Evolutionary conservation across 2,329 filamentous ascomycete genomes (phyloP).

Genomic region (Microsporum ferrugineum): DNA sequence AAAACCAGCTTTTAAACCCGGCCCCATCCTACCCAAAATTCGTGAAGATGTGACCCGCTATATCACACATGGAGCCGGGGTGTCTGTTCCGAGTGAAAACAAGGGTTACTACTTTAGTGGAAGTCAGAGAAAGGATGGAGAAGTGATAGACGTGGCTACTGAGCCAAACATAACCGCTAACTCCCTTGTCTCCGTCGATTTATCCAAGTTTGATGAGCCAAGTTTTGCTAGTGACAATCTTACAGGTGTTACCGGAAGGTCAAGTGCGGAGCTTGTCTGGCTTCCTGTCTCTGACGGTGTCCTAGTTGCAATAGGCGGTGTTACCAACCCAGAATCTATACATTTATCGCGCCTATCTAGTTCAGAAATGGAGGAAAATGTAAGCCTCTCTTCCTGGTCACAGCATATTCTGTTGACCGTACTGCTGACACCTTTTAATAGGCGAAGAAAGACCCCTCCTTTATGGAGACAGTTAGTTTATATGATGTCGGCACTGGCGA

Average conservation of each 20-base stretch:
- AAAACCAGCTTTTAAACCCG: conserved; percentile 32
- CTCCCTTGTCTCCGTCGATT: conserved; percentile 51
- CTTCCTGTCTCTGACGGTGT: conserved; percentile 31
- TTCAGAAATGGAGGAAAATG: conserved; percentile 14
- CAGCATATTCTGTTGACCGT: neutral
- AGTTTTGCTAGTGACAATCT: conserved; percentile 49
- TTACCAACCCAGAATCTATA: conserved; percentile 20
- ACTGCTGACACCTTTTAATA: neutral
- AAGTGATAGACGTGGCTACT: conserved; percentile 32
- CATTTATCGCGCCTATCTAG: conserved; percentile 2
- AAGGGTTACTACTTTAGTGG: conserved; percentile 62
- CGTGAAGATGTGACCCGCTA: conserved; percentile 45
- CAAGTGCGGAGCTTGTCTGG: conserved; percentile 58
- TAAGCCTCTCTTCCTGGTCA: conserved; percentile 6
- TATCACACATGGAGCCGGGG: conserved; percentile 52
- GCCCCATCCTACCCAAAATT: conserved; percentile 32
- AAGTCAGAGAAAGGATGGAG: conserved; percentile 41
- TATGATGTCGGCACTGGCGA: conserved; percentile 26
- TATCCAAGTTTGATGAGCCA: conserved; percentile 40
- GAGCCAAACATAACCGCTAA: conserved; percentile 38
- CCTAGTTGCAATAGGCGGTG: conserved; percentile 31
- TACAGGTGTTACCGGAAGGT: conserved; percentile 41
- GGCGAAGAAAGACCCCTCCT: conserved; percentile 19
- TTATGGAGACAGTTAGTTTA: conserved; percentile 29
- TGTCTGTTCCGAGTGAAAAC: conserved; percentile 57